Evolutionary conservation across 345 rosid genomes (phyloP).

Genomic region (Salix arbutifolia): DNA sequence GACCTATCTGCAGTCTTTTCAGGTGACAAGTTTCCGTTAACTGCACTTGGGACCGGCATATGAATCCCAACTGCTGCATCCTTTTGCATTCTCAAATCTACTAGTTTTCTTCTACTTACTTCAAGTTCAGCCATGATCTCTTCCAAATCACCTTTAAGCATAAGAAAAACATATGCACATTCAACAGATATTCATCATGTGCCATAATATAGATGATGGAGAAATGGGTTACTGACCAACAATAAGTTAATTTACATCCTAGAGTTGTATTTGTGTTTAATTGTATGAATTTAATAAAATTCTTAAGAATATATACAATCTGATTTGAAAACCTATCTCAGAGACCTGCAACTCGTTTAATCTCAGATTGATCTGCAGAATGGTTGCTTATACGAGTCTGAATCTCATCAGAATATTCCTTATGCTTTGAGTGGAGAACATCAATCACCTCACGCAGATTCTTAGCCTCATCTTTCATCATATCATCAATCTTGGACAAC

Average conservation of each 20-base stretch:
- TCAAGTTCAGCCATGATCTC: slow-evolving; percentile 82
- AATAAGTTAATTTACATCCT: neutral
- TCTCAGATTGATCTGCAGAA: slow-evolving; percentile 63
- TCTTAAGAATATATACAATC: neutral
- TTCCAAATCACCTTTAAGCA: slow-evolving; percentile 71
- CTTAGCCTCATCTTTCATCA: slow-evolving; percentile 77
- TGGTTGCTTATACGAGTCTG: slow-evolving; percentile 45
- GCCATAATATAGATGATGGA: neutral
- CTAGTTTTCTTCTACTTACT: slow-evolving; percentile 83
- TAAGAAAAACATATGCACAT: slow-evolving; percentile 15
- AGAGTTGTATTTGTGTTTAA: neutral
- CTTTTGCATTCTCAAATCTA: slow-evolving; percentile 77
- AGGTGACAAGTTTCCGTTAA: slow-evolving; percentile 71
- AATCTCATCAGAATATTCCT: slow-evolving; percentile 45
- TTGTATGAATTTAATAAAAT: neutral
- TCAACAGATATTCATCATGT: slow-evolving; percentile 18
- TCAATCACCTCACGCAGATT: slow-evolving; percentile 55
- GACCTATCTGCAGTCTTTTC: slow-evolving; percentile 71
- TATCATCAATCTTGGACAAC: slow-evolving; percentile 61
- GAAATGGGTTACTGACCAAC: neutral
- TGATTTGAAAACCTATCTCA: slow-evolving; percentile 7
- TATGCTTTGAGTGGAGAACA: slow-evolving; percentile 62
- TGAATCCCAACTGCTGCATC: slow-evolving; percentile 61
- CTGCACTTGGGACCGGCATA: slow-evolving; percentile 44
- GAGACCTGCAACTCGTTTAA: slow-evolving; percentile 71